phyloP scores from a whole-genome alignment of 2,329 filamentous ascomycete species.

The Cladorrhinum sp. region DNA sequence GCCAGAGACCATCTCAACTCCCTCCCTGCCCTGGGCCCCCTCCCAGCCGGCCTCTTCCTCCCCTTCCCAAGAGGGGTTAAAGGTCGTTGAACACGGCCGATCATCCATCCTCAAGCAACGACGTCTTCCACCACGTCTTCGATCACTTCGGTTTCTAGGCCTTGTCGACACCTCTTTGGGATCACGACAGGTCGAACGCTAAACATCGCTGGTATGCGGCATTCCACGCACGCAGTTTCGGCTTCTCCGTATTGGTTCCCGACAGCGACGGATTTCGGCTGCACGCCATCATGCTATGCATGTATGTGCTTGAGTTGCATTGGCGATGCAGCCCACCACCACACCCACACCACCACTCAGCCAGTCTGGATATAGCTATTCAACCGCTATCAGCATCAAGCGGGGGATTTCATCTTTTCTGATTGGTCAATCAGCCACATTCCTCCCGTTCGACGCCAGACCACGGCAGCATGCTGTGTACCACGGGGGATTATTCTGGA shows the following conservation, averaged over 20 bases:
- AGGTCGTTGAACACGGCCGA: constrained; percentile 11
- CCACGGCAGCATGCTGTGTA: constrained; percentile 18
- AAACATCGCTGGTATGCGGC: constrained; percentile 6
- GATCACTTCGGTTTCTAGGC: constrained; percentile 18
- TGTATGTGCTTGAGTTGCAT: constrained; percentile 18
- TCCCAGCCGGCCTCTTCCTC: constrained; percentile 62
- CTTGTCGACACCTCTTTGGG: constrained; percentile 9
- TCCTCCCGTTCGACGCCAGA: not conserved
- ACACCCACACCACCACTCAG: not conserved
- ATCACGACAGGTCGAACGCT: constrained; percentile 19
- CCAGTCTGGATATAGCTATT: constrained; percentile 15
- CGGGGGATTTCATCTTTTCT: not conserved
- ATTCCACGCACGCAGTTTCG: constrained; percentile 8
- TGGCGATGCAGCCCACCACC: constrained; percentile 9
- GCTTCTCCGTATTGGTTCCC: constrained; percentile 19
- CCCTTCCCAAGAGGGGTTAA: constrained; percentile 61
- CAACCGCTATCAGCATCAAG: constrained; percentile 8
- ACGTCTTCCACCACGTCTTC: constrained; percentile 18
- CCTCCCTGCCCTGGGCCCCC: constrained; percentile 66
- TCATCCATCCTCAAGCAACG: constrained; percentile 11
- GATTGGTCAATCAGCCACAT: constrained; percentile 17
- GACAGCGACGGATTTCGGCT: constrained; percentile 16
- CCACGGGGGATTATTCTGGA: constrained; percentile 3
- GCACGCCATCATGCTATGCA: constrained; percentile 26
- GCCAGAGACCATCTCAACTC: constrained; percentile 62